phyloP scores from a whole-genome alignment of 257 asterid genomes.

The Gynochthodes officinalis region DNA sequence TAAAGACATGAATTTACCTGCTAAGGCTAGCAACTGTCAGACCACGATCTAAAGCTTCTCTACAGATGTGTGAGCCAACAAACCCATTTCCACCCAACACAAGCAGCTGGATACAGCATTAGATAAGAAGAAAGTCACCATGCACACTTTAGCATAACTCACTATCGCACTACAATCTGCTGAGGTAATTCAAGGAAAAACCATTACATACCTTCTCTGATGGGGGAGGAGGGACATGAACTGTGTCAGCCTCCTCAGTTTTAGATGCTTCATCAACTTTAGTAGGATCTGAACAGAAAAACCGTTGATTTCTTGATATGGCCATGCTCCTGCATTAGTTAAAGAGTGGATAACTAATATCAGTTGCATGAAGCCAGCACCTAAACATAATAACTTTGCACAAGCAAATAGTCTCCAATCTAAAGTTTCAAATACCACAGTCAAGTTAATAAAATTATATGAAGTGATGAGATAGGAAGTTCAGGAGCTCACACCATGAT shows the following conservation, averaged over 20 bases:
- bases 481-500: background rate
- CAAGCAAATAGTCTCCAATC: background rate
- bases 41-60: conserved; percentile 81
- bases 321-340: conserved; percentile 31
- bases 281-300: conserved; percentile 41
- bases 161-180: background rate
- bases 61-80: conserved; percentile 93
- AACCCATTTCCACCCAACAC: conserved; percentile 98
- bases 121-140: background rate
- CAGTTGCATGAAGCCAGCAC: background rate
- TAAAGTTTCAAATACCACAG: background rate
- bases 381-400: background rate
- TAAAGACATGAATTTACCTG: conserved; percentile 47
- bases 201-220: conserved; percentile 66
- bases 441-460: background rate
- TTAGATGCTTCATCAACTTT: conserved; percentile 45
- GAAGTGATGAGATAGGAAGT: background rate
- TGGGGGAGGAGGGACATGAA: conserved; percentile 67
- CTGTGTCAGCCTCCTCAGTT: conserved; percentile 87
- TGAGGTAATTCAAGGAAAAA: conserved; percentile 15
- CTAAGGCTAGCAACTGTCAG: conserved; percentile 81
- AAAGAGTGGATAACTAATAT: background rate
- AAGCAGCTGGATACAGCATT: conserved; percentile 54
- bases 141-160: background rate
- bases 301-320: conserved; percentile 45